These are phyloP conservation scores for Purshia tridentata DNA, from an alignment of 306 rosid species.

Conservation along the genomic window DNA sequence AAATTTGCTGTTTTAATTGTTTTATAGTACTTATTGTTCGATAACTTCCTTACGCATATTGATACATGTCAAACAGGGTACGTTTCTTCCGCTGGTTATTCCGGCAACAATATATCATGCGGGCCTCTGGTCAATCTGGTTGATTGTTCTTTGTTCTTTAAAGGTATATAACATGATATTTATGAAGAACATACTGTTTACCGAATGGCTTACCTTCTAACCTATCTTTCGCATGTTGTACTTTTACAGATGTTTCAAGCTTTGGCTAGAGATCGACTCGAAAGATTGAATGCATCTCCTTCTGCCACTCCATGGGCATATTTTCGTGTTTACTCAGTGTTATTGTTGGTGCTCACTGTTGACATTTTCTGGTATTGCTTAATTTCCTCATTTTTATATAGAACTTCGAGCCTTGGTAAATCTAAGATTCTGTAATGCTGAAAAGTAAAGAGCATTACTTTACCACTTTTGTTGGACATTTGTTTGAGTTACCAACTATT, in stretches of 20 bases:
- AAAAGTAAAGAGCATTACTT: neutral
- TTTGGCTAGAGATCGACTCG: conserved; percentile 93
- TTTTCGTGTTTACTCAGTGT: conserved; percentile 88
- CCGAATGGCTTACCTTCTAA: conserved; percentile 16
- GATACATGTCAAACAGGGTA: conserved; percentile 60
- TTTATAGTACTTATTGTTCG: neutral
- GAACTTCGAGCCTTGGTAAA: neutral
- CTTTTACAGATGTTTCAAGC: conserved; percentile 94
- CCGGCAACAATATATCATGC: conserved; percentile 84
- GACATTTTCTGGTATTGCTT: conserved; percentile 74
- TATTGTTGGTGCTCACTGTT: conserved; percentile 68
- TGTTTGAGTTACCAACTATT: neutral
- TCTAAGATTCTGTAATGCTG: neutral
- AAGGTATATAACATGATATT: conserved; percentile 55
- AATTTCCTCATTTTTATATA: conserved; percentile 6
- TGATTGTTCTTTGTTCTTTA: conserved; percentile 80
- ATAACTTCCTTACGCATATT: conserved; percentile 9
- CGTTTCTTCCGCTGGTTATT: conserved; percentile 82
- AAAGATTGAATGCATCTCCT: conserved; percentile 92
- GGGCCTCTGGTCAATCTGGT: conserved; percentile 88
- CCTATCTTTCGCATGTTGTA: conserved; percentile 26
- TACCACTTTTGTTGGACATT: neutral
- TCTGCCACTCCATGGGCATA: conserved; percentile 88
- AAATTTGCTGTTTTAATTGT: neutral
- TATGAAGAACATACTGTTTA: conserved; percentile 11